Evolutionary conservation across 352 stramenopile species (phyloP).

Genomic region (Phytophthora pisi): DNA sequence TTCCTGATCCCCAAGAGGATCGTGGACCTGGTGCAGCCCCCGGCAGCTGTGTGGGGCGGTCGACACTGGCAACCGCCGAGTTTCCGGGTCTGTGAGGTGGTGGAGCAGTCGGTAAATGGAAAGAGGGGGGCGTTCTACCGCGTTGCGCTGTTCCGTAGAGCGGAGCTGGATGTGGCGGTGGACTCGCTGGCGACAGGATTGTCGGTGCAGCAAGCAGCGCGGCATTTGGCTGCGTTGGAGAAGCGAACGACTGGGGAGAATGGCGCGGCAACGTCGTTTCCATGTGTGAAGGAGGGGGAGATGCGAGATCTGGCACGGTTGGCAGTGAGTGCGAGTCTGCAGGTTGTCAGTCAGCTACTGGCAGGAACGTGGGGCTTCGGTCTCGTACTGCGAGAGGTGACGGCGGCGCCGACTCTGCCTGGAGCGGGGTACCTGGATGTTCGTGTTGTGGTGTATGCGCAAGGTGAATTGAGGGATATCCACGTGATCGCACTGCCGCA

Average conservation of each 20-base stretch:
- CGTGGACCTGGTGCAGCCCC: conserved; percentile 10
- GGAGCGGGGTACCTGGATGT: conserved; percentile 36
- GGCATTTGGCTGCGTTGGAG: conserved; percentile 10
- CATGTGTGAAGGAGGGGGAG: conserved; percentile 8
- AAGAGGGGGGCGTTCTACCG: conserved; percentile 13
- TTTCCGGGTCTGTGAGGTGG: conserved; percentile 15
- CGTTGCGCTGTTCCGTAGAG: conserved; percentile 19
- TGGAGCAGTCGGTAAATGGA: not conserved
- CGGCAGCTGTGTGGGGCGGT: not conserved
- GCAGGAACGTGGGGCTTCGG: conserved; percentile 43
- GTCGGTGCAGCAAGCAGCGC: conserved; percentile 18
- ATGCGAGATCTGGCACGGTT: conserved; percentile 36
- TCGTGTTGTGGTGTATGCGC: conserved; percentile 27
- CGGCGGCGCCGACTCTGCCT: conserved; percentile 11
- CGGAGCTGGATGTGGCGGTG: conserved; percentile 26
- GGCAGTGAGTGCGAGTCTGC: conserved; percentile 33
- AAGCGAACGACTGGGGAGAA: not conserved
- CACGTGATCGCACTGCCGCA: conserved; percentile 39
- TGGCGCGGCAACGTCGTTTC: conserved; percentile 4
- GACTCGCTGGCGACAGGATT: conserved; percentile 24
- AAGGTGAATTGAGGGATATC: conserved; percentile 29
- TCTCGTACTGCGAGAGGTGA: conserved; percentile 35
- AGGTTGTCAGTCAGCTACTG: conserved; percentile 34
- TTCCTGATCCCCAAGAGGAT: conserved; percentile 19
- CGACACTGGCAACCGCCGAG: conserved; percentile 6